A percentile compares a stretch with the other conserved stretches of the same genome.
Evolutionary conservation across 495 filamentous ascomycete species (phyloP).

Genomic region (Friedmanniomyces endolithicus): DNA sequence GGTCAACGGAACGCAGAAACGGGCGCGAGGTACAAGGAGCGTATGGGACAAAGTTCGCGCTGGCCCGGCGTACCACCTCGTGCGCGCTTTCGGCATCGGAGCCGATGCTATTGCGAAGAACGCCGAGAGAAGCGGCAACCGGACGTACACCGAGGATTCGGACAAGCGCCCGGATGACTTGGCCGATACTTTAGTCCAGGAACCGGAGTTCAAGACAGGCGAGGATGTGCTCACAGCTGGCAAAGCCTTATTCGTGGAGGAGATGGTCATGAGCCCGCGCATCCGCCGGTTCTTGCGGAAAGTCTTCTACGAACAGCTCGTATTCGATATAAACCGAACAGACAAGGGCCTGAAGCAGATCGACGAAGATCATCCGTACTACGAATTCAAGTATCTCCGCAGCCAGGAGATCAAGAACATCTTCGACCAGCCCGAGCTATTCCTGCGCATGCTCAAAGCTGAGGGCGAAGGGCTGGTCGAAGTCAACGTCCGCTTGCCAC

Average conservation of each 20-base stretch:
- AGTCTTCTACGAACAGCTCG: slow-evolving; percentile 66
- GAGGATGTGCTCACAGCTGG: slow-evolving; percentile 64
- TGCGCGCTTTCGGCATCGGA: slow-evolving; percentile 80
- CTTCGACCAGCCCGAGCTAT: slow-evolving; percentile 72
- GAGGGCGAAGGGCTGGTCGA: slow-evolving; percentile 87
- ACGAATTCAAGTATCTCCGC: slow-evolving; percentile 93
- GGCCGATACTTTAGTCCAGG: slow-evolving; percentile 46
- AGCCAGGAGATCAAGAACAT: slow-evolving; percentile 67
- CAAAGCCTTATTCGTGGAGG: slow-evolving; percentile 80
- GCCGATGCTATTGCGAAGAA: slow-evolving; percentile 80
- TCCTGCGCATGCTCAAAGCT: slow-evolving; percentile 88
- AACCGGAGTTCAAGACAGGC: slow-evolving; percentile 62
- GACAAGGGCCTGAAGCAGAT: slow-evolving; percentile 91
- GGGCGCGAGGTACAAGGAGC: slow-evolving; percentile 60
- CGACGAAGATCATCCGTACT: slow-evolving; percentile 89
- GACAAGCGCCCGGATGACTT: slow-evolving; percentile 63
- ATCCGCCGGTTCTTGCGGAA: slow-evolving; percentile 79
- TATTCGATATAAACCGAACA: slow-evolving; percentile 76
- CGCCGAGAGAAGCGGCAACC: slow-evolving; percentile 59
- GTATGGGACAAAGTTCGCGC: slow-evolving; percentile 74
- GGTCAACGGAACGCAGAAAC: slow-evolving; percentile 54
- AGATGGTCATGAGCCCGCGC: slow-evolving; percentile 74
- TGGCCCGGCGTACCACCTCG: slow-evolving; percentile 65
- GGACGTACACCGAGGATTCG: slow-evolving; percentile 74
- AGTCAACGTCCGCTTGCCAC: slow-evolving; percentile 62